phyloP scores from a whole-genome alignment of 345 rosid genomes.

The Rhodamnia rubescens region DNA sequence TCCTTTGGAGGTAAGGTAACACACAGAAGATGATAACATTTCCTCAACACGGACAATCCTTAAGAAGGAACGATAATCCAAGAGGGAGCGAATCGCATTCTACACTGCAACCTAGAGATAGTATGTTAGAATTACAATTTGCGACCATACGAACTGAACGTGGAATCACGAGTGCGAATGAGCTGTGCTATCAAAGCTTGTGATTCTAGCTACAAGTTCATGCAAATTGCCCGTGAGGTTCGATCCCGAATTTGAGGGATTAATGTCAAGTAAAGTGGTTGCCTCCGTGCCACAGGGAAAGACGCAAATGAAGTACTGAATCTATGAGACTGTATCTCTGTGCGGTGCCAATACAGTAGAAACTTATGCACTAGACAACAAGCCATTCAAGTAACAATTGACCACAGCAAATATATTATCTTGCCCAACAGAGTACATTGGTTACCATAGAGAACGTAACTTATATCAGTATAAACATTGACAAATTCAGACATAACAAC shows the following conservation, averaged over 20 bases:
- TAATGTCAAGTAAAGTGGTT: background rate
- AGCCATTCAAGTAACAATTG: background rate
- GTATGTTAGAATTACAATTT: background rate
- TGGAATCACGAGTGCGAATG: background rate
- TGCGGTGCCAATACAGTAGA: background rate
- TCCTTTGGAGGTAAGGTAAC: background rate
- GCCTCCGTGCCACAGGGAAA: background rate
- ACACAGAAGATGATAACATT: background rate
- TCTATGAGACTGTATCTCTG: no score
- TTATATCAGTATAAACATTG: background rate
- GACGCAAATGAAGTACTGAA: background rate
- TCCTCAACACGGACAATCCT: background rate
- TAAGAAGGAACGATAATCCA: background rate
- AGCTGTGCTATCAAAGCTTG: background rate
- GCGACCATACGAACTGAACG: background rate
- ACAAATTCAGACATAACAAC: background rate
- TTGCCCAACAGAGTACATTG: background rate
- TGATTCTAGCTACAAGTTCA: background rate
- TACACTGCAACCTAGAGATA: background rate
- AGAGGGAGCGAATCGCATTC: background rate
- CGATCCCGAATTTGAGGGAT: background rate
- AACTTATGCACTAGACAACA: background rate
- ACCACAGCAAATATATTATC: background rate
- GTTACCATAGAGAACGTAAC: background rate
- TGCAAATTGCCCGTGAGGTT: background rate